Evolutionary conservation across 768 basidiomycete species (phyloP), one percentile per base, ranked within the genome.

Genomic region (Rhizopogon roseolus): DNA sequence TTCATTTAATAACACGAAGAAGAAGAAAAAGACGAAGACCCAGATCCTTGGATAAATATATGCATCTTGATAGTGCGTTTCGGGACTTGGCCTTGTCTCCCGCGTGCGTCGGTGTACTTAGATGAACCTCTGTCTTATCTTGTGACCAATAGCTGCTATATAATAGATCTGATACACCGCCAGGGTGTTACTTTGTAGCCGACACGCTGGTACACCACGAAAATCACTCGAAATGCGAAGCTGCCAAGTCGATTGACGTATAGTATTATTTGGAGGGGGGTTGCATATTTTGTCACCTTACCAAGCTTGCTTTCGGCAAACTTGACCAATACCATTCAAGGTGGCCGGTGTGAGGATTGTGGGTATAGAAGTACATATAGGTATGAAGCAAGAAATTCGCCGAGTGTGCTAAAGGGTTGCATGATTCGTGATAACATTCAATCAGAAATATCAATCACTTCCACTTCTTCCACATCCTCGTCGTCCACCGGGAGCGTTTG

Each of bases 1-100:
- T 53, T 74, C 73, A 25, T 94, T 94, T 64, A 83, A 74, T 56
- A 72, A 49, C 50, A 74, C 78, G 38, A 89, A 87, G 71, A 93
- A 90, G 79, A 94, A 93, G 76, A 91, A 91, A 71, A 92, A 90
- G 70, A 58, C 76, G 50, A 90, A 91, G 70, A 73, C 69, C 49
- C 70, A 74, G 43, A 67, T 90, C 55, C 84, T 91, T 48, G 89
- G 88, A 62, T 88, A 27, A 52, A 17, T 32, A 27, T 49, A 13
- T 50, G 11, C 11, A 48, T 48, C 22, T 16, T 36, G 46, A 17
- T 22, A 19, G 14, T 19, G 34, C 19, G 32, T 4, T 9, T 14
- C 19, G 46, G 29, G 10, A 36, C 32, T 34, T 14, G 14, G 3
- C 40, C 13, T 36, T 11, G 2, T 19, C 19, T 17, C 14, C 19